Base-by-base conservation (phyloP, 352 stramenopile genomes). In the Phytophthora megakarya region DNA sequence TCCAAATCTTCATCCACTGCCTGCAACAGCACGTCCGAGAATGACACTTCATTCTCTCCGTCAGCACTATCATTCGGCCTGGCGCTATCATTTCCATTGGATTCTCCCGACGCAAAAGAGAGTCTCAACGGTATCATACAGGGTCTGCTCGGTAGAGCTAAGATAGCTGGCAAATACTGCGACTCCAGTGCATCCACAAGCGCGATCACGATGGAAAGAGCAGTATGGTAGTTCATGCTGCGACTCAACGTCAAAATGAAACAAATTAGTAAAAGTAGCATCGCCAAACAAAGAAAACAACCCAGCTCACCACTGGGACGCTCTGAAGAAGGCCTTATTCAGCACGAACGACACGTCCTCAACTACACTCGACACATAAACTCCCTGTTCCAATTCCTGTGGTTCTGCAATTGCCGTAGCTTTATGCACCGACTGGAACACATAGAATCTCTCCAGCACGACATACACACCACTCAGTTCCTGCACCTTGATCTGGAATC, bases 331-430 rank as follows among this genome's bases (percentile, higher is more conserved):
- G 16, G 84, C 75, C 65, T 95, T 93, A 67, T 92, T 89, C 32
- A 95, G 70, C 32, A 95, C 86, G 38, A 93, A 95, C 26, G 84
- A 93, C 18, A 88, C 82, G 46, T 95, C 84, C 53, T 95, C 84
- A 22, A 95, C 86, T 15, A 92, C 78, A 68, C 84, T 93, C 18
- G 78, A 92, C 3, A 92, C 79, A 46, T 84, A 93, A 13, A 93
- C 80, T 18, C 72, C 64, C 0, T 75, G 46, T 60, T 92, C 76
- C 18, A 95, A 69, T 58, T 86, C 78, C 54, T 95, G 84, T 6
- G 78, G 81, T 49, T 95, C 86, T 21, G 84, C 80, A 65, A 95
- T 93, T 16, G 79, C 84, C 0, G 83, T 90, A 25, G 86, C 86
- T 65, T 95, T 95, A 65, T 90, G 84, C 37, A 92, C 82, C 4